phyloP scores from a whole-genome alignment of 768 basidiomycete genomes.

The Auriscalpium microsporum region DNA sequence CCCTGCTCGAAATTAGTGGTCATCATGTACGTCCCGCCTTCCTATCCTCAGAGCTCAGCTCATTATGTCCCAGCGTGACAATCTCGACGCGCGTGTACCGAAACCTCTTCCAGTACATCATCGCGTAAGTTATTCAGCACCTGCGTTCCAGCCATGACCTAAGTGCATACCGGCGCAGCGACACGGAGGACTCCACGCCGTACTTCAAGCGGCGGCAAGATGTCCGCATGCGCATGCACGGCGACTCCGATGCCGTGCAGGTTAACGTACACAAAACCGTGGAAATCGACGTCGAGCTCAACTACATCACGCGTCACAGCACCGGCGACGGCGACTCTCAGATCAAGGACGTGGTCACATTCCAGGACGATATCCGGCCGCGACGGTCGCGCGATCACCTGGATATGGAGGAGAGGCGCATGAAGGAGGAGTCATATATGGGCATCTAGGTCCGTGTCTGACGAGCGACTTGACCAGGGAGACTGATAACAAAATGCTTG shows the following conservation, averaged over 20 bases:
- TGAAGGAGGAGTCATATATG: too few relatives aligned
- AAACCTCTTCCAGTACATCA: conserved; percentile 13
- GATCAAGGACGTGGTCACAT: not conserved
- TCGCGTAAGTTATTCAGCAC: not conserved
- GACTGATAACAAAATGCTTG: too few relatives aligned
- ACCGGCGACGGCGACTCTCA: not conserved
- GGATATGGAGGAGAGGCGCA: too few relatives aligned
- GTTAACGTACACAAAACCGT: conserved; percentile 8
- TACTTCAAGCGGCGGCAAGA: conserved; percentile 1
- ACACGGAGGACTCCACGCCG: not conserved
- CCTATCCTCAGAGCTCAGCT: not conserved
- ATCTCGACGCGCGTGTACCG: conserved; percentile 12
- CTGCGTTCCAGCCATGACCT: not conserved
- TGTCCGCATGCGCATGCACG: not conserved
- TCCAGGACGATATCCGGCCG: too few relatives aligned
- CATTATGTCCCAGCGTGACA: conserved; percentile 1
- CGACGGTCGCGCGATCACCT: too few relatives aligned
- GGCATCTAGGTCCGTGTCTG: too few relatives aligned
- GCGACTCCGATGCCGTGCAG: conserved; percentile 1
- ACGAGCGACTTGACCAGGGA: too few relatives aligned
- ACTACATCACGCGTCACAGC: not conserved
- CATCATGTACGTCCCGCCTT: conserved; percentile 6
- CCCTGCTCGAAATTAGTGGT: conserved; percentile 6
- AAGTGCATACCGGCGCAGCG: not conserved
- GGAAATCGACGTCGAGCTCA: conserved; percentile 11